Percentiles rank a stretch among this genome's conserved stretches.
Evolutionary conservation across 148 eudicot species (phyloP).

Genomic region (Talinum fruticosum): DNA sequence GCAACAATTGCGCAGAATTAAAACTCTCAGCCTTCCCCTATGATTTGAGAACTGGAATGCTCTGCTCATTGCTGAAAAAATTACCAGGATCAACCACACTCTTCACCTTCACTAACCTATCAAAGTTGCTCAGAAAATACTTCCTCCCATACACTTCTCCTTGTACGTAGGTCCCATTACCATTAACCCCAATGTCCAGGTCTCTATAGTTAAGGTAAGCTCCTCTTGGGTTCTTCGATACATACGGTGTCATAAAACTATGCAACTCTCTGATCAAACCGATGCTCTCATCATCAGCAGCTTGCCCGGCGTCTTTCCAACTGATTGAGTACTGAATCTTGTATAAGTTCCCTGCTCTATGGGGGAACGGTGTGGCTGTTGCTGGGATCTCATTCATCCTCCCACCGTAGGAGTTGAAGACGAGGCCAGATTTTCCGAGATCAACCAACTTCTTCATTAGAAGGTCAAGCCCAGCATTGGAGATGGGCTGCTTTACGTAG

Average conservation of each 20-base stretch:
- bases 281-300: slow-evolving; percentile 20
- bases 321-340: slow-evolving; percentile 46
- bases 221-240: slow-evolving; percentile 45
- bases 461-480: slow-evolving; percentile 28
- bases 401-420: slow-evolving; percentile 52
- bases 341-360: slow-evolving; percentile 40
- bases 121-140: slow-evolving; percentile 45
- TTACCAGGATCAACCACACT: slow-evolving; percentile 42
- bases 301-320: slow-evolving; percentile 34
- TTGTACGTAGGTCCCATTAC: slow-evolving; percentile 33
- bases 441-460: slow-evolving; percentile 38
- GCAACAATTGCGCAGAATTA: no score
- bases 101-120: slow-evolving; percentile 46
- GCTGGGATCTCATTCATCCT: slow-evolving; percentile 38
- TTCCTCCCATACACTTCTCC: slow-evolving; percentile 46
- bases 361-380: slow-evolving; percentile 44
- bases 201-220: slow-evolving; percentile 51
- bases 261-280: slow-evolving; percentile 34
- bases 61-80: slow-evolving; percentile 47
- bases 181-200: slow-evolving; percentile 39
- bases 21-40: not conserved
- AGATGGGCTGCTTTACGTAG: slow-evolving; percentile 39
- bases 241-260: slow-evolving; percentile 44
- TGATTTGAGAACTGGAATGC: slow-evolving; percentile 30
- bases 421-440: slow-evolving; percentile 27